These are phyloP conservation scores for Fraxinus ornus DNA, from an alignment of 305 asterid species.

Conservation along the genomic window DNA sequence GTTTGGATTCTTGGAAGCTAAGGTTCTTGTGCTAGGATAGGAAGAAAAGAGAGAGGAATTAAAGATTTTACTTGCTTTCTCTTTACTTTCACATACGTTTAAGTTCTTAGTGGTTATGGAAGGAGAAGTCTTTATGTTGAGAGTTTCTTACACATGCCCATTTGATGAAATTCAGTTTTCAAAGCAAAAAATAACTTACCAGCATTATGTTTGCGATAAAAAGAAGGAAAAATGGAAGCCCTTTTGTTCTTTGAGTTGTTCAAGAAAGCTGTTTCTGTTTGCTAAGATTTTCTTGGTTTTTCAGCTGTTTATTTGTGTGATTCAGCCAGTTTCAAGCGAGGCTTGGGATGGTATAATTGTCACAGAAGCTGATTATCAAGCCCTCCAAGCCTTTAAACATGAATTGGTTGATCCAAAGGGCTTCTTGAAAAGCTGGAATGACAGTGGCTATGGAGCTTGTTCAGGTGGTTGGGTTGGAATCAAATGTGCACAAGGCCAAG, in stretches of 20 bases:
- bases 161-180: conserved; percentile 15
- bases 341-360: conserved; percentile 88
- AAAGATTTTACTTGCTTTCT: neutral
- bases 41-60: neutral
- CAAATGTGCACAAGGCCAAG: conserved; percentile 89
- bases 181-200: conserved; percentile 4
- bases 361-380: conserved; percentile 69
- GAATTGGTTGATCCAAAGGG: conserved; percentile 76
- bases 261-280: conserved; percentile 3
- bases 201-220: conserved; percentile 19
- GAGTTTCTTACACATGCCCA: conserved; percentile 19
- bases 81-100: neutral
- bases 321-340: conserved; percentile 35
- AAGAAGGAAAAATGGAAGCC: conserved; percentile 42
- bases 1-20: conserved; percentile 14
- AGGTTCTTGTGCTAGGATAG: conserved; percentile 7
- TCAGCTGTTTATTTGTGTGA: conserved; percentile 21
- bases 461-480: conserved; percentile 85
- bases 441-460: conserved; percentile 78
- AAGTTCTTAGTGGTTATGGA: conserved; percentile 33
- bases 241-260: neutral
- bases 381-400: conserved; percentile 77
- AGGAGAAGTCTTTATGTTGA: neutral
- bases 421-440: conserved; percentile 83
- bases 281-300: conserved; percentile 30